Evolutionary conservation across 1,284 basidiomycete genomes (phyloP).

Genomic region (Ganoderma resinaceum): DNA sequence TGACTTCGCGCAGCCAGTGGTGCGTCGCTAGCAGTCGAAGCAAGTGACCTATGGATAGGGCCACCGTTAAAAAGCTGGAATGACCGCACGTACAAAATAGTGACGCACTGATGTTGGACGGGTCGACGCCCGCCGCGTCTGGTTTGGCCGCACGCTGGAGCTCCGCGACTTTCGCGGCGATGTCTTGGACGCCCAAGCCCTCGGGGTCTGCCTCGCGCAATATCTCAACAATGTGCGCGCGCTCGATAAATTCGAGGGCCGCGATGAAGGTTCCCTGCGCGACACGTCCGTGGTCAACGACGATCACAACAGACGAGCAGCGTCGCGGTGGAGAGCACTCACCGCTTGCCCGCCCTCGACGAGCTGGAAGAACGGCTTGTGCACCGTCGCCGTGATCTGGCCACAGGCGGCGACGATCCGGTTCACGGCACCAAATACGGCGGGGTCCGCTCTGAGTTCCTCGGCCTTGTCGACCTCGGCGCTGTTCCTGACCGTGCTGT

Average conservation of each 20-base stretch:
- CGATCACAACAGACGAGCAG: neutral
- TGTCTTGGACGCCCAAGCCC: conserved; percentile 64
- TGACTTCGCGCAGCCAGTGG: conserved; percentile 68
- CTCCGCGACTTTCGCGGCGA: conserved; percentile 45
- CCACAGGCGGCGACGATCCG: conserved; percentile 71
- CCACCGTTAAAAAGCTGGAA: too few relatives aligned
- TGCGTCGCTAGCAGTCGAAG: conserved; percentile 76
- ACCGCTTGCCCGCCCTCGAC: conserved; percentile 72
- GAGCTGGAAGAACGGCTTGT: conserved; percentile 64
- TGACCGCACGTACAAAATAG: neutral
- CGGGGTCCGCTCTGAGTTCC: conserved; percentile 59
- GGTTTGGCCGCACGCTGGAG: conserved; percentile 15
- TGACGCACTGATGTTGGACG: conserved; percentile 21
- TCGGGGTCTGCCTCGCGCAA: conserved; percentile 62
- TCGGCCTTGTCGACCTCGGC: conserved; percentile 44
- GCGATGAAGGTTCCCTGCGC: conserved; percentile 70
- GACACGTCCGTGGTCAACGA: neutral
- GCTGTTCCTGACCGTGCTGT: conserved; percentile 42
- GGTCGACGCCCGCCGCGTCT: conserved; percentile 16
- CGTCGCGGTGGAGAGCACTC: conserved; percentile 37
- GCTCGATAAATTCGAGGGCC: conserved; percentile 71
- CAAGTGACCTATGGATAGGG: conserved; percentile 54
- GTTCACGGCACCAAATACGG: conserved; percentile 61
- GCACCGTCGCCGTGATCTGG: conserved; percentile 66
- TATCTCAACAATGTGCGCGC: conserved; percentile 70